Conservation (phyloP, 2,329 filamentous ascomycete genomes). For the Aspergillus costaricaensis region DNA sequence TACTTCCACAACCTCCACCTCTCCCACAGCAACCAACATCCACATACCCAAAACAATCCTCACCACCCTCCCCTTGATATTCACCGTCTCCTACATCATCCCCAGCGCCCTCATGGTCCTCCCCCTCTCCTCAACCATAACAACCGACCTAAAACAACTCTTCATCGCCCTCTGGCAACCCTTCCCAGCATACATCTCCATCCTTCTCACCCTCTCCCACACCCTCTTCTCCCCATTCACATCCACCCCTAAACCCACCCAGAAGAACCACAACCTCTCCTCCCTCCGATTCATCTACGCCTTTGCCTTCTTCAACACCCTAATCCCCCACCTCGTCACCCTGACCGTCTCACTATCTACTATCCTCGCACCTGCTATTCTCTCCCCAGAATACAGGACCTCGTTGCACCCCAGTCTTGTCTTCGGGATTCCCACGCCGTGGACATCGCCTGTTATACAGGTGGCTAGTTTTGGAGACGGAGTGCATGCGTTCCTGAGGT, state of each 20-base stretch:
- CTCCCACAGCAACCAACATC: constrained; percentile 38
- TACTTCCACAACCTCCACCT: constrained; percentile 43
- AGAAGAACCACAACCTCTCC: constrained; percentile 32
- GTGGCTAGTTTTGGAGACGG: constrained; percentile 44
- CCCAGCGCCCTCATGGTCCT: constrained; percentile 49
- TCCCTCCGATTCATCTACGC: constrained; percentile 44
- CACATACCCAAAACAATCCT: constrained; percentile 35
- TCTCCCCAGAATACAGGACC: constrained; percentile 40
- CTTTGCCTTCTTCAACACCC: constrained; percentile 44
- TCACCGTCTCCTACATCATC: constrained; percentile 47
- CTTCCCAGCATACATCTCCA: constrained; percentile 51
- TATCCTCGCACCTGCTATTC: constrained; percentile 37
- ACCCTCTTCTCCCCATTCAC: constrained; percentile 27
- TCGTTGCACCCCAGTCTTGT: constrained; percentile 44
- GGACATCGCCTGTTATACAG: constrained; percentile 29
- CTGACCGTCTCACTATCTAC: constrained; percentile 46
- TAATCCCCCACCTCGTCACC: constrained; percentile 44
- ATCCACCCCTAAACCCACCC: constrained; percentile 24
- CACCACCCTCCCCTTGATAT: constrained; percentile 43
- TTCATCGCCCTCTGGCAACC: constrained; percentile 54
- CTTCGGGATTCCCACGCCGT: constrained; percentile 40
- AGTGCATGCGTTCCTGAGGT: constrained; percentile 50
- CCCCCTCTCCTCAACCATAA: constrained; percentile 43
- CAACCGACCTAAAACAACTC: constrained; percentile 48
- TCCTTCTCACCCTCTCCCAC: constrained; percentile 40